Evolutionary conservation across 176 grass and related monocot genomes (phyloP).

Genomic region (Triticum monococcum): DNA sequence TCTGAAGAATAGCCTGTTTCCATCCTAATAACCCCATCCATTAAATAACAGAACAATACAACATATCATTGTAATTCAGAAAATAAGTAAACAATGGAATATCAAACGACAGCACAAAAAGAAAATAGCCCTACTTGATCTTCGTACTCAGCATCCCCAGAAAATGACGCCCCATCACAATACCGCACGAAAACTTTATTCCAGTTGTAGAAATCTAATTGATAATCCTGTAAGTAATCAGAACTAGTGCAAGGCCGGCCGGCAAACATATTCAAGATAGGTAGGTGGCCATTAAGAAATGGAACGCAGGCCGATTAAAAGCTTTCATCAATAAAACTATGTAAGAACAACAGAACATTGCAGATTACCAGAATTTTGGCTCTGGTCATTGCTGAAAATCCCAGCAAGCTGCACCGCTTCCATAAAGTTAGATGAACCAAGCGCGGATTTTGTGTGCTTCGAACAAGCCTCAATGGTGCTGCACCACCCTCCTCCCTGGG

Average conservation of each 20-base stretch:
- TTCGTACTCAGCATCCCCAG: slow-evolving; percentile 58
- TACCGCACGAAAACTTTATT: slow-evolving; percentile 78
- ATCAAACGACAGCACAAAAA: background rate
- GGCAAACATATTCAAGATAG: background rate
- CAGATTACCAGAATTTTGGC: slow-evolving; percentile 10
- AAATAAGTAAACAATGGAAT: background rate
- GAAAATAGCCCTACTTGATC: slow-evolving; percentile 25
- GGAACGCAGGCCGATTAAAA: background rate
- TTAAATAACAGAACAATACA: background rate
- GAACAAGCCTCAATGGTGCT: background rate
- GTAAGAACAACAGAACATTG: background rate
- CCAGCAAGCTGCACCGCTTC: background rate
- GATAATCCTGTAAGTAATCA: background rate
- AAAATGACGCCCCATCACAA: slow-evolving; percentile 76
- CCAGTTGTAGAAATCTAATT: slow-evolving; percentile 80
- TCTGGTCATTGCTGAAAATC: background rate
- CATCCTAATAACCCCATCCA: slow-evolving; percentile 36
- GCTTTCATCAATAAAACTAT: background rate
- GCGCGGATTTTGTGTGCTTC: background rate
- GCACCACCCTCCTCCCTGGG: background rate
- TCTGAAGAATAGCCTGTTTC: slow-evolving; percentile 48
- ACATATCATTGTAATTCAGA: background rate
- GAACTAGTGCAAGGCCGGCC: background rate
- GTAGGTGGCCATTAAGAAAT: background rate
- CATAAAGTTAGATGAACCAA: slow-evolving; percentile 8